phyloP scores from a whole-genome alignment of 139 green algal species.

The Coelastrella sp. region DNA sequence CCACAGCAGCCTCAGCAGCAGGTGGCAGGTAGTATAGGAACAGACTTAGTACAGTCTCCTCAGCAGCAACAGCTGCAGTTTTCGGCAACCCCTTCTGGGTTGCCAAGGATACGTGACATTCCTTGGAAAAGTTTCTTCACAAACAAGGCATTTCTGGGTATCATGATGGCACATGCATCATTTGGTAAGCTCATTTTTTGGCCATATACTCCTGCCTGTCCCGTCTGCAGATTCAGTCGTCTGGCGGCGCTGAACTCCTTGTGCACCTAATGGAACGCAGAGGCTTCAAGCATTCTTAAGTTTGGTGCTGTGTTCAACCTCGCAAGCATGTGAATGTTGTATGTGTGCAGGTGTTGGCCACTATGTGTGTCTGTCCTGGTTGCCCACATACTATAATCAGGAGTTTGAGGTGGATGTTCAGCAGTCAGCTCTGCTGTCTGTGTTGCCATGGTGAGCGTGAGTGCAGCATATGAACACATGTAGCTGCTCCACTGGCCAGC shows the following conservation, averaged over 20 bases:
- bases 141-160: constrained; percentile 62
- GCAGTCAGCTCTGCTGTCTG: constrained; percentile 62
- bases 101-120: constrained; percentile 56
- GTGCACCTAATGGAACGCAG: no score
- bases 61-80: not conserved
- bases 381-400: constrained; percentile 81
- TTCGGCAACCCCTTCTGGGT: not conserved
- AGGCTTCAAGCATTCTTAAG: no score
- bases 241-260: no score
- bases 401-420: constrained; percentile 72
- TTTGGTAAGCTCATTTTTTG: constrained; percentile 55
- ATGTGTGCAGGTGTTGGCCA: constrained; percentile 56
- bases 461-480: no score
- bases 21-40: no score
- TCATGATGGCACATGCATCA: constrained; percentile 62
- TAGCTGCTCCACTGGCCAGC: no score
- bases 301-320: not conserved
- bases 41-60: not conserved
- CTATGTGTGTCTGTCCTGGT: constrained; percentile 73
- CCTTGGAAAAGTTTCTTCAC: constrained; percentile 67
- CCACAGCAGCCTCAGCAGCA: constrained; percentile 34
- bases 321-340: not conserved
- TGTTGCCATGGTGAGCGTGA: constrained; percentile 77
- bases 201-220: no score
- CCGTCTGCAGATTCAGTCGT: no score